Base-by-base conservation (phyloP, 495 filamentous ascomycete genomes). In the Cairneyella variabilis region DNA sequence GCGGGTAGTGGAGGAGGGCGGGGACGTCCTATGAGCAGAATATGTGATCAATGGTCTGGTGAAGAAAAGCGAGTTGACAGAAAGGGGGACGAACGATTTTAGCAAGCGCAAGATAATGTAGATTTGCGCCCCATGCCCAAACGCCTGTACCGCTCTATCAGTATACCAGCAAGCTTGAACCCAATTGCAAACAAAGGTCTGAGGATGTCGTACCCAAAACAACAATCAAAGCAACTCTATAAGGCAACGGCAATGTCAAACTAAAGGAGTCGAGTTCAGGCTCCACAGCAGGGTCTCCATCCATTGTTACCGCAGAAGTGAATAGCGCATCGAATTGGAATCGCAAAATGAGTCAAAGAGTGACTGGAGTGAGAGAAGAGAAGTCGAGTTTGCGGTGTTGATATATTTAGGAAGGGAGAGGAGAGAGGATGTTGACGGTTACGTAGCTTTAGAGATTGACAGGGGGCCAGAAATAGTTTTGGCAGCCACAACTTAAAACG, bases 81-180 rank as follows among this genome's bases (percentile, higher is more conserved):
- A 50, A 48, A 20, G 20, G 32, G 44, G 52, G 34, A 54, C 78
- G 53, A 66, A 86, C 85, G 71, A 96, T 91, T 63, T 83, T 83
- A 56, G 79, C 69, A 49, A 82, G 67, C 59, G 80, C 73, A 32
- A 96, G 79, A 68, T 86, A 91, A 46, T 96, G 89, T 18, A 96
- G 79, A 71, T 93, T 95, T 51, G 85, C 60, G 46, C 83, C 90
- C 90, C 90, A 96, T 60, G 85, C 89, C 91, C 91, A 96, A 59
- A 95, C 82, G 56, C 88, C 89, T 93, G 58, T 40, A 49, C 25
- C 16, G 48, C 48, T n/a, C 8, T 23, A 59, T 54, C 54, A 62
- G 32, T 45, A 40, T 23, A 8, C 14, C 30, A n/a, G n/a, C n/a
- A n/a, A n/a, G n/a, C n/a, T n/a, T n/a, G n/a, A n/a, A n/a, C n/a